Base-by-base conservation (phyloP, 768 basidiomycete genomes). In the Pleurotus salmoneostramineus region DNA sequence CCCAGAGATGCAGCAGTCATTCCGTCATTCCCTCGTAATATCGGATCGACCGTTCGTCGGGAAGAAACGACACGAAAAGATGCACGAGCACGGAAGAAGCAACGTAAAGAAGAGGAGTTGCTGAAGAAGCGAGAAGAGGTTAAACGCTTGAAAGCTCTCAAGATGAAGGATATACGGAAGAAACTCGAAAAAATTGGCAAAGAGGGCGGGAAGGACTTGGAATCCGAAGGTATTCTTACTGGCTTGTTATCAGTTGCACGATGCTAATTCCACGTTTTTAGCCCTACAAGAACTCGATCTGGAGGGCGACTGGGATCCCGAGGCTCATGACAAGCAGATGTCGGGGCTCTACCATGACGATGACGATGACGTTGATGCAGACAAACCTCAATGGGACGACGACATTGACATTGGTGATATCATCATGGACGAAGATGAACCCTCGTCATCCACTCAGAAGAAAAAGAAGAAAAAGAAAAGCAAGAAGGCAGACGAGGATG, bases 261-360 rank as follows among this genome's bases (percentile, higher is more conserved):
- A 27, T 35, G 12, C n/a, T 31, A 14, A 27, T 49, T 17, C 48
- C n/a, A 34, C 36, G 2, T 6, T 49, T 68, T 58, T 63, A 85
- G 91, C 83, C 3, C 70, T 94, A 51, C 74, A 79, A 54, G 83
- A 81, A 43, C 77, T 96, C 3, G 93, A 96, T 64, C 73, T 99
- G 5, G 95, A 98, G 8, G 92, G 85, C 1, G 95, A 98, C 46
- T 98, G 93, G 89, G 93, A 98, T 64, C 89, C 93, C 10, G 84
- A 80, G 8, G 82, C 83, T 56, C 92, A 97, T 66, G 94, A 97
- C 62, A 72, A 69, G 36, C 90, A 93, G 68, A 94, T 99, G 88
- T 77, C 82, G 0, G 80, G 77, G 17, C 68, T 98, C 27, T 92
- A 94, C 65, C 83, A 75, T 8, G 77, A 76, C 27, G 83, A 81